phyloP scores from a whole-genome alignment of 2,329 filamentous ascomycete species.

The Stagonosporopsis rhizophila region DNA sequence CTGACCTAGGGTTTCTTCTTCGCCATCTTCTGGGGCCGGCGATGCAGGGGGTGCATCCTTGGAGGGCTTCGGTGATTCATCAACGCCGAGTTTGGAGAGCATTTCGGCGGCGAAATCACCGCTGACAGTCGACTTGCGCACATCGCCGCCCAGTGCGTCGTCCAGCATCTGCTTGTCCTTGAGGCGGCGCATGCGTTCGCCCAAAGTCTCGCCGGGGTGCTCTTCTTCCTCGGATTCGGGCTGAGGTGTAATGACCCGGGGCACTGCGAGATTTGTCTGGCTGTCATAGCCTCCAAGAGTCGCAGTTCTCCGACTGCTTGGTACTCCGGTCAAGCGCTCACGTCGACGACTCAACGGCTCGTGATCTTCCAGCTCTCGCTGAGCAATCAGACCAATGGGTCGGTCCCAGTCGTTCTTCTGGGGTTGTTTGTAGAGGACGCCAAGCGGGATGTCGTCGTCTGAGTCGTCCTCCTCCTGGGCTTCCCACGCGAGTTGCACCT shows the following conservation, averaged over 20 bases:
- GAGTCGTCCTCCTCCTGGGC: slow-evolving; percentile 59
- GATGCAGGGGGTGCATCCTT: slow-evolving; percentile 31
- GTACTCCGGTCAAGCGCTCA: slow-evolving; percentile 70
- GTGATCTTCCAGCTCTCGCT: slow-evolving; percentile 86
- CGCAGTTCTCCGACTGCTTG: slow-evolving; percentile 28
- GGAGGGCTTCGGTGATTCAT: slow-evolving; percentile 26
- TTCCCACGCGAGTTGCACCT: slow-evolving; percentile 91
- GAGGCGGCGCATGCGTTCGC: slow-evolving; percentile 69
- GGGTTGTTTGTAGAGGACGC: slow-evolving; percentile 70
- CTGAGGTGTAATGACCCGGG: slow-evolving; percentile 37
- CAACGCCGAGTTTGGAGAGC: slow-evolving; percentile 56
- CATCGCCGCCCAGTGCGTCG: slow-evolving; percentile 49
- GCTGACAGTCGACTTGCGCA: slow-evolving; percentile 62
- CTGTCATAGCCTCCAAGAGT: slow-evolving; percentile 29
- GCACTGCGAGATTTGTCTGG: slow-evolving; percentile 36
- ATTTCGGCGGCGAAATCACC: slow-evolving; percentile 73
- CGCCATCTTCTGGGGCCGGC: slow-evolving; percentile 43
- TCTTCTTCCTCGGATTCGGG: slow-evolving; percentile 46
- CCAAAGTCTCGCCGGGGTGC: slow-evolving; percentile 69
- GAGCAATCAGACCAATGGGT: slow-evolving; percentile 78
- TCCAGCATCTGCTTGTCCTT: slow-evolving; percentile 63
- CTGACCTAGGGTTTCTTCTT: slow-evolving; percentile 81
- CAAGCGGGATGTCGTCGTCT: slow-evolving; percentile 86
- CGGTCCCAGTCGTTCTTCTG: slow-evolving; percentile 59
- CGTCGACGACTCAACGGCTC: slow-evolving; percentile 83